Base-by-base conservation (phyloP, 2,329 filamentous ascomycete genomes). In the Teratosphaeria gauchensis region DNA sequence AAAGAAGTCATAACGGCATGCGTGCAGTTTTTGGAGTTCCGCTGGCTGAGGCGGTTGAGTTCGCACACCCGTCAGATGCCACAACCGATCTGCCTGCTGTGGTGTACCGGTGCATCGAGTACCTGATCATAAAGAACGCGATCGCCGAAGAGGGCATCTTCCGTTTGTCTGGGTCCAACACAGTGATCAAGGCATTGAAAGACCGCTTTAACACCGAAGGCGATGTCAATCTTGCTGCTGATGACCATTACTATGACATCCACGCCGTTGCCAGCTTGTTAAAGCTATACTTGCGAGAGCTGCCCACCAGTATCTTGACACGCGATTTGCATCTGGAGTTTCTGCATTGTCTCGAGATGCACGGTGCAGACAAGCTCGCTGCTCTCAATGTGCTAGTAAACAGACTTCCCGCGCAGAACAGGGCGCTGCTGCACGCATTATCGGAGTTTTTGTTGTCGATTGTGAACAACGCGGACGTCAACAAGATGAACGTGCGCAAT, bases 401-500 rank as follows among this genome's bases (percentile, higher is more conserved):
- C 71, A 83, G 83, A 64, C 80, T 99, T 32, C 94, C 94, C 0
- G 80, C 82, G 61, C 84, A 88, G 38, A 99, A 99, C 63, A 83
- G 86, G 53, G 86, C 89, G 2, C 78, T 99, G 51, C 80, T 99
- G 46, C 86, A 88, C 67, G 91, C 95, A 63, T 78, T 99, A 58
- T 89, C 92, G 54, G 84, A 88, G 3, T 96, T 96, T 75, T 76
- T 99, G 66, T 90, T 96, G 70, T 87, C 88, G 68, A 92, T 99
- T 67, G 90, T 96, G 69, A 91, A 94, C 73, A 91, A 96, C 66
- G 81, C 90, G 6, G 86, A 89, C 66, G 79, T 88, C 62, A 99
- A 99, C 78, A 97, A 96, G 80, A 99, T 99, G 94, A 96, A 89
- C 11, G 89, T 96, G 56, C 86, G 92, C 64, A 99, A 99, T 69